A percentile compares a stretch with the other conserved stretches of the same genome.
Evolutionary conservation across 1,284 basidiomycete species (phyloP).

Genomic region (Irpex lacteus): DNA sequence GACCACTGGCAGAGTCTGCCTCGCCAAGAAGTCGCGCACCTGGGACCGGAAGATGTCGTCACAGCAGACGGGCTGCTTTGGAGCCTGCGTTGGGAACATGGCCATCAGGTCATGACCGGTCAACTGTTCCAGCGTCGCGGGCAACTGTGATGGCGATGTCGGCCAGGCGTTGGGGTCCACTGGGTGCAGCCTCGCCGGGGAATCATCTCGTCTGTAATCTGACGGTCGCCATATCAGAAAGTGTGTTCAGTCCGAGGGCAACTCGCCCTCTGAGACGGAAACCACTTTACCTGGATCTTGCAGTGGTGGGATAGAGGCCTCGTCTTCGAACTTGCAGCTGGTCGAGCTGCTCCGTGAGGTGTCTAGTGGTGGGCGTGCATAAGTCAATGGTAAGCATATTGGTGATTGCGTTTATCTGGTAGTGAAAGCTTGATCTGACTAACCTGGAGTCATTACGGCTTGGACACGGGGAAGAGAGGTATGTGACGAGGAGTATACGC

Average conservation of each 20-base stretch:
- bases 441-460: not conserved
- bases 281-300: not conserved
- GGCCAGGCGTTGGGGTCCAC: not conserved
- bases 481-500: not conserved
- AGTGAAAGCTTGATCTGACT: not conserved
- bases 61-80: conserved; percentile 10
- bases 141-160: conserved; percentile 1
- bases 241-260: not conserved
- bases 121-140: conserved; percentile 3
- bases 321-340: conserved; percentile 2
- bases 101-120: conserved; percentile 16
- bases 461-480: not conserved
- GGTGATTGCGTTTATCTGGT: not conserved
- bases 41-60: conserved; percentile 14
- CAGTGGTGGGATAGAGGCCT: not conserved
- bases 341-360: not conserved
- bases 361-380: not conserved
- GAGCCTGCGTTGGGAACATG: conserved; percentile 14
- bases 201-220: not conserved
- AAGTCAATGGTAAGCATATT: not conserved
- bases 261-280: not conserved
- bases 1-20: conserved; percentile 2
- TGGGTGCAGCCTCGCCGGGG: not conserved
- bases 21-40: conserved; percentile 12
- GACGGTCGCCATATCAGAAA: not conserved